Evolutionary conservation across 768 basidiomycete genomes (phyloP).

Genomic region (Gelatoporia subvermispora): DNA sequence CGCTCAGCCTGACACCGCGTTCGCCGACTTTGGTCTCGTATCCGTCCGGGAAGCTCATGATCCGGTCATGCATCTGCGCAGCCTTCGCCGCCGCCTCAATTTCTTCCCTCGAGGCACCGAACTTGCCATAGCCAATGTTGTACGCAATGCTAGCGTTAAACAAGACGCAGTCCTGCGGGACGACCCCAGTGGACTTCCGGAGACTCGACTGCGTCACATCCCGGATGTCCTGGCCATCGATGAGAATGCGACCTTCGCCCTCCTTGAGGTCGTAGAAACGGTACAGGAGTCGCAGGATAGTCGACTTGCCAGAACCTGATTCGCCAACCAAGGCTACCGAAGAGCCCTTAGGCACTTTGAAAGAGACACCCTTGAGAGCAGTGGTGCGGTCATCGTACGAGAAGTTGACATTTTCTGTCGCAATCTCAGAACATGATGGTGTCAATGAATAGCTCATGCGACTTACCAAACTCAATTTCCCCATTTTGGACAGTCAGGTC

Average conservation of each 20-base stretch:
- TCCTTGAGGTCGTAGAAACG: constrained; percentile 86
- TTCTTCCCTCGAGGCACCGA: constrained; percentile 64
- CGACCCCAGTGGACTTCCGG: constrained; percentile 79
- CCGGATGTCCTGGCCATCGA: constrained; percentile 85
- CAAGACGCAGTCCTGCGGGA: constrained; percentile 79
- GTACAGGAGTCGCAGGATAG: constrained; percentile 82
- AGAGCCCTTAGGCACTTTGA: constrained; percentile 82
- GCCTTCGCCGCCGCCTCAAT: constrained; percentile 75
- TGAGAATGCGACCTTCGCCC: constrained; percentile 73
- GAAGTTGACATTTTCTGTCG: constrained; percentile 76
- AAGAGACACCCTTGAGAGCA: constrained; percentile 75
- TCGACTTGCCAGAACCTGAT: constrained; percentile 78
- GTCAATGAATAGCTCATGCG: background rate
- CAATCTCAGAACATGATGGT: constrained; percentile 4
- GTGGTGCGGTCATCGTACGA: constrained; percentile 72
- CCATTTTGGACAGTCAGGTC: constrained; percentile 70
- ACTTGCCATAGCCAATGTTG: constrained; percentile 76
- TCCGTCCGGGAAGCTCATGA: constrained; percentile 78
- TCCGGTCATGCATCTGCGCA: constrained; percentile 85
- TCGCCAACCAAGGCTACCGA: constrained; percentile 89
- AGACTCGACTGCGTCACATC: constrained; percentile 81
- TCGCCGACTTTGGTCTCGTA: constrained; percentile 91
- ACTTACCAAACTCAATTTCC: constrained; percentile 82
- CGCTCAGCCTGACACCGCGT: constrained; percentile 76
- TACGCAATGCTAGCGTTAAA: constrained; percentile 70